These are phyloP conservation scores for Fraxinus floribunda DNA, from an alignment of 305 asterid genomes.

Conservation along the genomic window DNA sequence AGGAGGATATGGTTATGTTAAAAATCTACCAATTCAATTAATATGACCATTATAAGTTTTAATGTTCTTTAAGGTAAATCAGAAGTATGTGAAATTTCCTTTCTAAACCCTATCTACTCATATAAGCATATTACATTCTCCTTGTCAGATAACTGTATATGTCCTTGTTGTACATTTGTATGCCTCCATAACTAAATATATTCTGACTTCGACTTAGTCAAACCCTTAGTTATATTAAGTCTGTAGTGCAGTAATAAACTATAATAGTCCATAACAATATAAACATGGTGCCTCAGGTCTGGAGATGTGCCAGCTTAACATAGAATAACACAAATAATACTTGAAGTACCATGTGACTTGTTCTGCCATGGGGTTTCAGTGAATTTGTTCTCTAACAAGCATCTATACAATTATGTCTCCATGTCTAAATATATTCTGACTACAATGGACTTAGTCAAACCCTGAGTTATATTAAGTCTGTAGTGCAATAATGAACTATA, in stretches of 20 bases:
- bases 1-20: neutral
- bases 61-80: neutral
- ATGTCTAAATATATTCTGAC: neutral
- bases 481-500: neutral
- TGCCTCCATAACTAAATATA: neutral
- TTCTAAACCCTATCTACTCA: neutral
- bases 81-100: neutral
- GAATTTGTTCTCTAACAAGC: neutral
- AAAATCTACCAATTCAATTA: neutral
- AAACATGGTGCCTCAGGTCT: neutral
- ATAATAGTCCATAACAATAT: neutral
- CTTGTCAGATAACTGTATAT: neutral
- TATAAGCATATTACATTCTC: neutral
- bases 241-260: neutral
- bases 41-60: neutral
- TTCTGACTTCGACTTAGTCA: neutral
- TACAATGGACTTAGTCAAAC: neutral
- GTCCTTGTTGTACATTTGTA: neutral
- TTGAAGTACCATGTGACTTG: neutral
- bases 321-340: neutral
- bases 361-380: neutral
- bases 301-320: neutral
- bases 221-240: neutral
- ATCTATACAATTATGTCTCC: neutral
- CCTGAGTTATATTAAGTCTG: neutral